Base-by-base conservation (phyloP, 176 grass and related monocot species). In the Oryza glumipatula region DNA sequence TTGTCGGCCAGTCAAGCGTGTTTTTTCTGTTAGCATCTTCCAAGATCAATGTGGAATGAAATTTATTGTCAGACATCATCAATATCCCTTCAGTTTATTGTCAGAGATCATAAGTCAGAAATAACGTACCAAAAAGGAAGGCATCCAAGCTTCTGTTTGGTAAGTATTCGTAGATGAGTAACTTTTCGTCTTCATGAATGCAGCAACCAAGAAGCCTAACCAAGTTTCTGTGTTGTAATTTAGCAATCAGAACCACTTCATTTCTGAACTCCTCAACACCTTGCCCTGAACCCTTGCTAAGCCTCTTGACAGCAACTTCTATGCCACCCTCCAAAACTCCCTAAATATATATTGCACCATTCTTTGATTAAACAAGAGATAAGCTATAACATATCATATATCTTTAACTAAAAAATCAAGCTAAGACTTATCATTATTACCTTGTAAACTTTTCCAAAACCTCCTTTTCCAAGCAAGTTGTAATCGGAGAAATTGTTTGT, bases 361-460 rank as follows among this genome's bases (percentile, higher is more conserved):
- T 75, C n/a, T 68, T 79, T 9, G 30, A 38, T 33, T 2, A 1
- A 82, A 60, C 12, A 63, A 12, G 12, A 74, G 1, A 70, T 49
- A 5, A 65, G 6, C 2, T 23, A 38, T 22, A 80, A 48, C 47
- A 65, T 72, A 24, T 79, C 11, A 30, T 74, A 65, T 72, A 24
- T 49, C 17, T 30, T 74, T 14, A 54, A 73, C 10, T 32, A 14
- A 26, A 45, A 61, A 45, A 61, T 38, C 0, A 65, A n/a, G 51
- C 12, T 48, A 56, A 43, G 68, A 78, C 1, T 26, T 70, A 3
- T 73, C 11, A 1, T 82, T 88, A 94, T 82, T 86, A 94, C 90
- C 93, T 86, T 89, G 73, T 86, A 90, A 67, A 92, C 87, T 8
- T 74, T 80, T 60, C 88, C 90, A 10, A 89, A 94, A 8, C 89